Evolutionary conservation across 192 early-diverging fungal species (phyloP).

Genomic region (Chytriomyces sp.): DNA sequence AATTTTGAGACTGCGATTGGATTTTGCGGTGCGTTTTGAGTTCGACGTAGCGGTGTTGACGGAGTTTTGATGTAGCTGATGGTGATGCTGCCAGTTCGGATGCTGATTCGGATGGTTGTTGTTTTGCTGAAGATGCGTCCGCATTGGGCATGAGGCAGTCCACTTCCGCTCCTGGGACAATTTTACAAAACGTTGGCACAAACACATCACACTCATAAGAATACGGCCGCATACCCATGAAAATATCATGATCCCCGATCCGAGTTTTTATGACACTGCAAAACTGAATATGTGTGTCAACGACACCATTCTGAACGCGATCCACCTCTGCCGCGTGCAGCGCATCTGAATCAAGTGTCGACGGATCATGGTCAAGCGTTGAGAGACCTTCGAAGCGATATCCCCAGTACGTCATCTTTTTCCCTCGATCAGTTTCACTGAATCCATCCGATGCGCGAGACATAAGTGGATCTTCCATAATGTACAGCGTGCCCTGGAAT

Average conservation of each 20-base stretch:
- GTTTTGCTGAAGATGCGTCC: slow-evolving; percentile 6
- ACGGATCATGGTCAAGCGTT: slow-evolving; percentile 65
- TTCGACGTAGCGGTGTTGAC: slow-evolving; percentile 77
- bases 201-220: neutral
- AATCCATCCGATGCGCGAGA: slow-evolving; percentile 39
- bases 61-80: slow-evolving; percentile 44
- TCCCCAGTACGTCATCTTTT: slow-evolving; percentile 82
- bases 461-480: slow-evolving; percentile 69
- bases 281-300: slow-evolving; percentile 88
- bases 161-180: slow-evolving; percentile 70
- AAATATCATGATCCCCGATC: slow-evolving; percentile 68
- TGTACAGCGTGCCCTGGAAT: slow-evolving; percentile 64
- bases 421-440: slow-evolving; percentile 58
- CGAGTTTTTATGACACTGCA: slow-evolving; percentile 83
- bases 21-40: slow-evolving; percentile 84
- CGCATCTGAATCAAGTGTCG: slow-evolving; percentile 49
- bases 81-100: slow-evolving; percentile 75
- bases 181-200: neutral
- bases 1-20: slow-evolving; percentile 47
- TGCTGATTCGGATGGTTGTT: slow-evolving; percentile 81
- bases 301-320: slow-evolving; percentile 38
- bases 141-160: slow-evolving; percentile 73
- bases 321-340: slow-evolving; percentile 38
- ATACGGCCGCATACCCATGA: slow-evolving; percentile 66
- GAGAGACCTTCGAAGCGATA: slow-evolving; percentile 88